phyloP scores from a whole-genome alignment of 345 rosid species.

The Hibiscus trionum region DNA sequence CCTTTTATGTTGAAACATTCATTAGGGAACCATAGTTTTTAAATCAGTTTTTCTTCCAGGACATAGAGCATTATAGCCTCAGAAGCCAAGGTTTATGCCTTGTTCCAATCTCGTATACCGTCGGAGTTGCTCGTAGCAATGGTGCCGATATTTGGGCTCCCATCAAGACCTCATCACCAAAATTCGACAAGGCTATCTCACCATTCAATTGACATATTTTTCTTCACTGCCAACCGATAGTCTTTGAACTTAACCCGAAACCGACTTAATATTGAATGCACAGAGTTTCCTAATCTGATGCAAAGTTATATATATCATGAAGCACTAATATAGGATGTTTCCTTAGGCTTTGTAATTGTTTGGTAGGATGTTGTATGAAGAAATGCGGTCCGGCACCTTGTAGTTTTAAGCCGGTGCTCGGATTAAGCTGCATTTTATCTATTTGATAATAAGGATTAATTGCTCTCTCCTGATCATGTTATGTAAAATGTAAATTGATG shows the following conservation, averaged over 20 bases:
- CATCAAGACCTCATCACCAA: constrained; percentile 64
- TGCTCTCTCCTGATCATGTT: constrained; percentile 5
- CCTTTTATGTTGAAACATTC: neutral
- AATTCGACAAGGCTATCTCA: constrained; percentile 29
- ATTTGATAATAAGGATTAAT: neutral
- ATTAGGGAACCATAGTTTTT: neutral
- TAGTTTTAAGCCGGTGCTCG: constrained; percentile 12
- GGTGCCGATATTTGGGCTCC: constrained; percentile 99
- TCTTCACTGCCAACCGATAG: neutral
- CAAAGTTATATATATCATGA: neutral
- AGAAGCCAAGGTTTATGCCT: constrained; percentile 79
- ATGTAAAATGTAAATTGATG: neutral
- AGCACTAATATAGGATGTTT: constrained; percentile 8
- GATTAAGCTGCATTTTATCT: neutral
- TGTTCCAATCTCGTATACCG: constrained; percentile 64
- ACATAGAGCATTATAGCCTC: constrained; percentile 45
- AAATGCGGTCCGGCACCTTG: constrained; percentile 16
- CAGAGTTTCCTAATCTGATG: constrained; percentile 13
- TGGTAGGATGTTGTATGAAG: neutral
- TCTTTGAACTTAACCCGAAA: neutral
- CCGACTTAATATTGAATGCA: neutral
- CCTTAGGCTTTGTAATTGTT: constrained; percentile 13
- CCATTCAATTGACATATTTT: constrained; percentile 21
- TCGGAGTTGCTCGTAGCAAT: constrained; percentile 72
- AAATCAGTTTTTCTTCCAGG: constrained; percentile 28